Base-by-base conservation (phyloP, 108 stramenopile genomes). In the Fragilaria radians region DNA sequence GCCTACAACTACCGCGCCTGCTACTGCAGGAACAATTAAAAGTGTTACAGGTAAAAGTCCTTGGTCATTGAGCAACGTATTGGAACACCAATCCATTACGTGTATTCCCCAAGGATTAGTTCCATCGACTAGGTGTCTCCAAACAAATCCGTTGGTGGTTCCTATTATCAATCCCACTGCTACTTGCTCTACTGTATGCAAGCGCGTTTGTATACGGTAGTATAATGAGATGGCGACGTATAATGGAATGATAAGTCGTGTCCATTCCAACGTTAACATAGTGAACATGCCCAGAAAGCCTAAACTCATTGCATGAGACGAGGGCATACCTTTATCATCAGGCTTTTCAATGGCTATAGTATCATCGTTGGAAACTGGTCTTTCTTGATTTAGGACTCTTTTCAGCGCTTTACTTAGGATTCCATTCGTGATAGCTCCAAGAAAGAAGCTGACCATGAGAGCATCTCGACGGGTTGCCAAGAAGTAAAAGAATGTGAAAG, bases 231-330 rank as follows among this genome's bases (percentile, higher is more conserved):
- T 67, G 21, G 62, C 29, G 4, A 72, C 52, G 59, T 87, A 88
- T 0, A 57, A 25, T 5, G 71, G 19, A 25, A 91, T 65, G 18
- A 52, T 36, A n/a, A 63, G 11, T 32, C 67, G 33, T 25, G 56
- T 53, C 42, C 22, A 60, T 11, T 66, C 62, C 18, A 67, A 7
- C 11, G 31, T 4, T 25, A 77, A 33, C 0, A 49, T 68, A 11
- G 70, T 68, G 48, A 73, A 80, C 36, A 78, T 86, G 0, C 77
- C 81, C 52, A 93, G 88, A 52, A 93, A 93, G 3, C 85, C 87
- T 29, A 93, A 65, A 63, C 81, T 83, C 87, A 89, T 93, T n/a
- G 85, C 91, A 62, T 93, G 91, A 26, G 82, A 85, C 2, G 72
- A 74, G 4, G 90, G 90, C 90, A 83, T 83, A 0, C 91, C 91